These are phyloP conservation scores for Pelargonium citronellum DNA, from an alignment of 441 rosid species.

Conservation along the genomic window DNA sequence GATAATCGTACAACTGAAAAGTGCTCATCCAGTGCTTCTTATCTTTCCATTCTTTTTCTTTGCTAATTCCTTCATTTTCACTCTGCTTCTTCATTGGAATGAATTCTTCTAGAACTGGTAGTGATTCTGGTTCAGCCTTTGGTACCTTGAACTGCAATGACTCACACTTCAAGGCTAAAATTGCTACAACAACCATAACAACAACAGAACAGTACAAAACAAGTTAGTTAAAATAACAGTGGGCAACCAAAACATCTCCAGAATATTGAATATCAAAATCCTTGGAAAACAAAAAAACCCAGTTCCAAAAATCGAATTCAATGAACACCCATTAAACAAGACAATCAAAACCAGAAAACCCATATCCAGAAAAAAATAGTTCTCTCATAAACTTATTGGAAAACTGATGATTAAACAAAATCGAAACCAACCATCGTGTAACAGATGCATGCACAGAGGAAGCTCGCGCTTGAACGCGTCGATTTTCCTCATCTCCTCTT, in stretches of 20 bases:
- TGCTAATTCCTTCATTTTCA: constrained; percentile 25
- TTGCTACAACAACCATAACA: constrained; percentile 43
- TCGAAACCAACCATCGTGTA: constrained; percentile 59
- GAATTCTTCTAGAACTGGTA: constrained; percentile 73
- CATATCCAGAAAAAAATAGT: background rate
- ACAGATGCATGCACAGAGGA: constrained; percentile 70
- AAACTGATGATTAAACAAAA: background rate
- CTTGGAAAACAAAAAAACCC: background rate
- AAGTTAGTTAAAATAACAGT: background rate
- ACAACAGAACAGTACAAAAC: background rate
- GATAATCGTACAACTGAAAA: constrained; percentile 41
- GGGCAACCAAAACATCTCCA: background rate
- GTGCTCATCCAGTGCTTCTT: constrained; percentile 69
- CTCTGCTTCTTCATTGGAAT: constrained; percentile 51
- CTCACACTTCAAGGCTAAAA: constrained; percentile 50
- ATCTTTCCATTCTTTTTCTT: constrained; percentile 41
- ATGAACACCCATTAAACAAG: background rate
- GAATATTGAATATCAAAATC: background rate
- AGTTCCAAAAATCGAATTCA: background rate
- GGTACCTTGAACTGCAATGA: constrained; percentile 38
- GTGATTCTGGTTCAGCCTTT: constrained; percentile 22
- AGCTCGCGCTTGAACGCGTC: constrained; percentile 74
- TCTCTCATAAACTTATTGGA: background rate
- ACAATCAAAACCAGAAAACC: background rate
- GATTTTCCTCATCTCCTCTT: constrained; percentile 79